Percentiles rank a stretch among this genome's conserved stretches.
Conservation (phyloP, 2,329 filamentous ascomycete species). For the Chrysoporthe puriensis region DNA sequence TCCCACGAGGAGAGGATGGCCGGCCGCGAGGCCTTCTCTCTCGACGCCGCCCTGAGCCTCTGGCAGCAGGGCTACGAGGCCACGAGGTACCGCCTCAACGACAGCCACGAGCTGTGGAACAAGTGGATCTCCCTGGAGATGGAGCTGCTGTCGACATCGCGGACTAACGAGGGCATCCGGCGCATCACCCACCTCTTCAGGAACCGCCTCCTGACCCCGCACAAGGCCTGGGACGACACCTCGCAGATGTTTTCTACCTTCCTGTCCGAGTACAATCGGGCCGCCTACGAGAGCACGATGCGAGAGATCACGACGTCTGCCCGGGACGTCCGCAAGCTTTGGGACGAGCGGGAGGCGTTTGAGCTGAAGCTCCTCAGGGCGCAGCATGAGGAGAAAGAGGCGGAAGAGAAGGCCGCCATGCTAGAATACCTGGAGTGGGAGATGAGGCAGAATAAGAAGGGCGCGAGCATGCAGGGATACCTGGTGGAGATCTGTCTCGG, state of each 20-base stretch:
- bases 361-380: constrained; percentile 69
- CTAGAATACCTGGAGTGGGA: constrained; percentile 86
- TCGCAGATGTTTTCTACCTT: constrained; percentile 76
- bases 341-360: constrained; percentile 66
- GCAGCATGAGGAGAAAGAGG: constrained; percentile 56
- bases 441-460: constrained; percentile 63
- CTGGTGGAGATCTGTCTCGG: constrained; percentile 59
- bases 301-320: constrained; percentile 66
- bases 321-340: constrained; percentile 65
- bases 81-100: constrained; percentile 73
- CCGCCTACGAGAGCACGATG: constrained; percentile 77
- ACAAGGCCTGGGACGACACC: constrained; percentile 75
- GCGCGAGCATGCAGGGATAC: constrained; percentile 48
- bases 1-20: constrained; percentile 70
- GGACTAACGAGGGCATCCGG: constrained; percentile 60
- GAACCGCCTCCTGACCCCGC: constrained; percentile 72
- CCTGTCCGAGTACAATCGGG: constrained; percentile 69
- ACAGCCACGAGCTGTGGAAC: constrained; percentile 81
- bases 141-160: constrained; percentile 63
- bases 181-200: constrained; percentile 71
- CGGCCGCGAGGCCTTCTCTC: constrained; percentile 72
- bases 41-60: constrained; percentile 66
- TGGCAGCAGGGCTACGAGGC: constrained; percentile 74
- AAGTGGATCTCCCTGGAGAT: constrained; percentile 75
- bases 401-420: constrained; percentile 56